phyloP scores from a whole-genome alignment of 345 rosid genomes.

The Ailanthus altissimus region DNA sequence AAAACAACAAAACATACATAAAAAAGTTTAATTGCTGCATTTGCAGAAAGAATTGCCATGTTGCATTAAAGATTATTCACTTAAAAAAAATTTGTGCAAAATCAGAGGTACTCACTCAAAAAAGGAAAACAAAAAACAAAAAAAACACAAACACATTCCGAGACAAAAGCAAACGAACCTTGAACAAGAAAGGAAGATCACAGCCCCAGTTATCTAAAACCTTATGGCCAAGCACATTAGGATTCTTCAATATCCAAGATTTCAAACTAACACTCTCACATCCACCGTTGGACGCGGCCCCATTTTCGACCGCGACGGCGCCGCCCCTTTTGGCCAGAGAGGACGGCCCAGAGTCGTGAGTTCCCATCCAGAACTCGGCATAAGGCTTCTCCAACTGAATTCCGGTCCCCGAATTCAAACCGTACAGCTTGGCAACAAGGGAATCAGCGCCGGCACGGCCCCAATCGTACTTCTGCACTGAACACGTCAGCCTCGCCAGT shows the following conservation, averaged over 20 bases:
- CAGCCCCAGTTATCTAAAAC: conserved; percentile 89
- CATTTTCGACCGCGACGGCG: conserved; percentile 34
- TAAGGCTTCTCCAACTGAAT: conserved; percentile 54
- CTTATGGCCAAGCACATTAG: conserved; percentile 69
- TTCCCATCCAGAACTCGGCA: conserved; percentile 89
- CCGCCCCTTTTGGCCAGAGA: conserved; percentile 36
- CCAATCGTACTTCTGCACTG: conserved; percentile 88
- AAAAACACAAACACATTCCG: background rate
- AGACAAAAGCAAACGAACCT: conserved; percentile 48
- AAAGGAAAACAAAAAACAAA: background rate
- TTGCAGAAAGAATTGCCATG: background rate
- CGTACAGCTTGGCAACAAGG: conserved; percentile 60
- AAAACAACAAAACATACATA: background rate
- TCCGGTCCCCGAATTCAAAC: conserved; percentile 53
- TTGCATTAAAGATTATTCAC: too few species aligned
- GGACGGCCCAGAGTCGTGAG: conserved; percentile 87
- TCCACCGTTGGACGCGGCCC: conserved; percentile 18
- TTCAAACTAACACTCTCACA: conserved; percentile 44
- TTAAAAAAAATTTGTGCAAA: background rate
- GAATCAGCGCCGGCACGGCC: conserved; percentile 71
- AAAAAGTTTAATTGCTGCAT: background rate
- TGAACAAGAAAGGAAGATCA: conserved; percentile 95
- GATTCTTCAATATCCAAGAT: conserved; percentile 70
- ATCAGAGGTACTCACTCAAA: background rate
- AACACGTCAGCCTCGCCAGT: conserved; percentile 58